Conservation (phyloP, 148 eudicot species). For the Hydrangea macrophylla region DNA sequence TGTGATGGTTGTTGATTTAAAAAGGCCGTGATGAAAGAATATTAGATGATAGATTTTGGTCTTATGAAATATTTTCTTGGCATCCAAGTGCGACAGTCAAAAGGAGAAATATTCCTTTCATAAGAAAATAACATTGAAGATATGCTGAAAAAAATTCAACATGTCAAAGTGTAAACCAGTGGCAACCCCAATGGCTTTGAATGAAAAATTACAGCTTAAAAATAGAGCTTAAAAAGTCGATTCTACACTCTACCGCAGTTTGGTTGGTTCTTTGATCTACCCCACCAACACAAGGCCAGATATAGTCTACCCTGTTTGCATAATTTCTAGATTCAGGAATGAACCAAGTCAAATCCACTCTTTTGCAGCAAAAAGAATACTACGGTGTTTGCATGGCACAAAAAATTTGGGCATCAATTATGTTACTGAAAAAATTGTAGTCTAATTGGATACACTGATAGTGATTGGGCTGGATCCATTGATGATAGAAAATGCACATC, state of each 20-base stretch:
- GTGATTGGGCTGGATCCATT: conserved; percentile 12
- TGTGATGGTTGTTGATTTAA: conserved; percentile 8
- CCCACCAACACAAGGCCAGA: conserved; percentile 1
- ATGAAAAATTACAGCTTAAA: conserved; percentile 7
- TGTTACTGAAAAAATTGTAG: not conserved
- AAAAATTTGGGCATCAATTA: not conserved
- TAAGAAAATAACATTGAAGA: conserved; percentile 14
- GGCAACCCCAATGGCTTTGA: conserved; percentile 7
- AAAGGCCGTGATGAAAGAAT: conserved; percentile 8
- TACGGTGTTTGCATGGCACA: conserved; percentile 1
- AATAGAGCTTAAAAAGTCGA: conserved; percentile 11
- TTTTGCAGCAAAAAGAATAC: not conserved
- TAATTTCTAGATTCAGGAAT: conserved; percentile 1
- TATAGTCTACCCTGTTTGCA: not conserved
- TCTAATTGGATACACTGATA: conserved; percentile 8
- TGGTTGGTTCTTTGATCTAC: conserved; percentile 21
- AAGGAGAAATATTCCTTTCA: conserved; percentile 11
- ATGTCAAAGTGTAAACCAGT: conserved; percentile 4
- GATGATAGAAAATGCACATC: conserved; percentile 18
- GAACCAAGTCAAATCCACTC: not conserved
- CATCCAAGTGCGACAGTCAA: too few relatives aligned
- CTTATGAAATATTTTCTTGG: conserved; percentile 17
- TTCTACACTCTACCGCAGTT: conserved; percentile 8
- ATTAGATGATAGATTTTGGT: conserved; percentile 26
- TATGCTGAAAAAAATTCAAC: not conserved